phyloP scores from a whole-genome alignment of 2,329 filamentous ascomycete genomes.

The Conoideocrella luteorostrata region DNA sequence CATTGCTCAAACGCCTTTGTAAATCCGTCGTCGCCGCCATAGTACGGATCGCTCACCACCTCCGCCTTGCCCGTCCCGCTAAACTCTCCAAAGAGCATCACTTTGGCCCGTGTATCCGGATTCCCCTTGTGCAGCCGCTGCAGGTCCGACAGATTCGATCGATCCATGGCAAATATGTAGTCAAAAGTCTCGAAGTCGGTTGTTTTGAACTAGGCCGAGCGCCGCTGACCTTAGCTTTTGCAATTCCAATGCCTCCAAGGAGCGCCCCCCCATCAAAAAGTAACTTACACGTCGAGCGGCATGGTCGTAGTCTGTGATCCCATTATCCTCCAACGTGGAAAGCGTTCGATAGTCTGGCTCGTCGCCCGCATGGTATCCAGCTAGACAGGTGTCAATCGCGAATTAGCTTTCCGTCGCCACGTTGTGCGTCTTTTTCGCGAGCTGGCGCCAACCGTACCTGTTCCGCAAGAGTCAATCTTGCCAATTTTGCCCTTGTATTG shows the following conservation, averaged over 20 bases:
- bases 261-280: no score
- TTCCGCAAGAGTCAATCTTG: conserved; percentile 82
- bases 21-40: conserved; percentile 78
- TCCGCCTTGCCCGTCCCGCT: conserved; percentile 62
- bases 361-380: conserved; percentile 74
- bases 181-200: conserved; percentile 81
- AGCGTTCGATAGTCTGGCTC: conserved; percentile 78
- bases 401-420: background rate
- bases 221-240: background rate
- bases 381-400: conserved; percentile 28
- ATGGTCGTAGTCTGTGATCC: conserved; percentile 72
- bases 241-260: no score
- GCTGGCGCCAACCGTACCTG: no score
- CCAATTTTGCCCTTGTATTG: conserved; percentile 55
- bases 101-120: conserved; percentile 52
- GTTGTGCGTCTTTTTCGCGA: no score
- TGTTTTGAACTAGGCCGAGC: conserved; percentile 37
- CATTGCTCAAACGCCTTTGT: conserved; percentile 82
- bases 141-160: conserved; percentile 69
- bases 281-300: conserved; percentile 63
- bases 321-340: conserved; percentile 65
- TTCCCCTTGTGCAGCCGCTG: conserved; percentile 52
- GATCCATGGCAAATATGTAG: conserved; percentile 94
- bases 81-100: conserved; percentile 79
- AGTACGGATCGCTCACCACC: conserved; percentile 84